Conservation (phyloP, 805 yeast genomes). For the Candida sithepensis region DNA sequence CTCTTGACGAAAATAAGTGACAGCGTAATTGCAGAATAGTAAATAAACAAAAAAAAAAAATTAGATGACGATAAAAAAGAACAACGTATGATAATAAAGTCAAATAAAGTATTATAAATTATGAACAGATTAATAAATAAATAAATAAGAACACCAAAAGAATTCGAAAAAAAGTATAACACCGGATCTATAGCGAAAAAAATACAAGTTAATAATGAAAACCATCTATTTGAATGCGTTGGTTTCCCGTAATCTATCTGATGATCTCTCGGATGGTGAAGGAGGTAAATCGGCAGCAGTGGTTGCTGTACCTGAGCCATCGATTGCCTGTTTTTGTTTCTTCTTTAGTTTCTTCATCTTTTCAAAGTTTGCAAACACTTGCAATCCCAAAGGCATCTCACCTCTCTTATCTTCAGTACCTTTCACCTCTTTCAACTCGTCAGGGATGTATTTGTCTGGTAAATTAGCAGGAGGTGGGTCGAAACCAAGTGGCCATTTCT, state of each 20-base stretch:
- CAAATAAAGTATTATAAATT: too few relatives aligned
- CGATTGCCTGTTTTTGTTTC: background rate
- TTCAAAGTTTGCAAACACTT: constrained; percentile 83
- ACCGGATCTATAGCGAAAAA: background rate
- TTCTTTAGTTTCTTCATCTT: constrained; percentile 36
- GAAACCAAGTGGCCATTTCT: constrained; percentile 62
- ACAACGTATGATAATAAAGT: too few relatives aligned
- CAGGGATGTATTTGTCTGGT: constrained; percentile 41
- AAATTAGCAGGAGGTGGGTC: constrained; percentile 50
- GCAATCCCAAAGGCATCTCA: constrained; percentile 69
- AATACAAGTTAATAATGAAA: too few relatives aligned
- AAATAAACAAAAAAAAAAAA: background rate
- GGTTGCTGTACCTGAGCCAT: too few relatives aligned
- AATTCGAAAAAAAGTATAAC: background rate
- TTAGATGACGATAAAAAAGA: too few relatives aligned
- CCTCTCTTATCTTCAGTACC: constrained; percentile 38
- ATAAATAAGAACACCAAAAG: background rate
- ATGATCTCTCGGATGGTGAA: background rate
- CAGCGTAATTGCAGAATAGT: background rate
- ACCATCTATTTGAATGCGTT: background rate
- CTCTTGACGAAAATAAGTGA: background rate
- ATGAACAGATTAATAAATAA: background rate
- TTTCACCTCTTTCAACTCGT: constrained; percentile 26
- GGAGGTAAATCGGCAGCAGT: background rate
- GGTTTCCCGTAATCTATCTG: background rate